Base-by-base conservation (phyloP, 345 rosid species). In the Ricinus communis region DNA sequence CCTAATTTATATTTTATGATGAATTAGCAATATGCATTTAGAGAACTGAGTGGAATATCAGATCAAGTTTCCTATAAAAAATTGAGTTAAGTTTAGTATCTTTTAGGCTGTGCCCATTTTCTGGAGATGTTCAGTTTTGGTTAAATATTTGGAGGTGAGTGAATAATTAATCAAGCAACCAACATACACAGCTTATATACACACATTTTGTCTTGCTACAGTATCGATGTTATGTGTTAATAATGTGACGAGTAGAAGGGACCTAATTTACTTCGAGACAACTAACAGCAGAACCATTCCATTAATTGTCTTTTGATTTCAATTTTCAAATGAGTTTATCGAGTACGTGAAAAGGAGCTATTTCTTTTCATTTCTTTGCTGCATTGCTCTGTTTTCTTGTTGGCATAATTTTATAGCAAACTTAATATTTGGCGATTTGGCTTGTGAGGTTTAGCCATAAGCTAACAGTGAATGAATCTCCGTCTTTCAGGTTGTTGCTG, bases 401-500 rank as follows among this genome's bases (percentile, higher is more conserved):
- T 28, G 22, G 13, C 55, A 76, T 70, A 40, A 57, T 74, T 52
- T 50, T 59, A 10, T 19, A 11, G 22, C 57, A 9, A 21, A 0
- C n/a, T 21, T 4, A 8, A 5, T 56, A 25, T n/a, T 43, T 12
- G n/a, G 52, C 4, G 5, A 30, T 27, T 43, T 56, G 21, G 10
- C 27, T 30, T 33, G 6, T 36, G 9, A 16, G 46, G 45, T 24
- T 13, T 70, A 30, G 27, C 64, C 27, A 18, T 33, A 54, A 41
- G 64, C 50, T 47, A 31, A 43, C 25, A 33, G 47, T 33, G 41
- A 13, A 19, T 5, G 19, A 15, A 52, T 62, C 33, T 74, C 57
- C 16, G 47, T 24, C 62, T 45, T 65, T 64, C 83, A 88, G 98
- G 76, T 89, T 51, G 96, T 94, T 65, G 85, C 84, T 40, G 88